phyloP scores from a whole-genome alignment of 306 rosid genomes.

The Malus orientalis region DNA sequence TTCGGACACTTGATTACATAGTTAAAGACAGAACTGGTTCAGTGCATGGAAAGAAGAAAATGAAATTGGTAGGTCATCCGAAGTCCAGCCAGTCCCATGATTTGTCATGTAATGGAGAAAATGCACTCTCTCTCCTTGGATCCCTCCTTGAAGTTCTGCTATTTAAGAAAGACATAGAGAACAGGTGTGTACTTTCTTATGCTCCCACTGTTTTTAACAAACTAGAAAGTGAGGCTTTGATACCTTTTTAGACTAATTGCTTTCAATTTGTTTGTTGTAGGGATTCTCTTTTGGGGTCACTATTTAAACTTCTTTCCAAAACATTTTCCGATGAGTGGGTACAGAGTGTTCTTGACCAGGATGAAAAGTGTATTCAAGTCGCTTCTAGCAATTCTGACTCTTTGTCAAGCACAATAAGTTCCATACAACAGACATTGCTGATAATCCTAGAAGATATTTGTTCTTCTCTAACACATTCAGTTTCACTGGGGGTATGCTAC shows the following conservation, averaged over 20 bases:
- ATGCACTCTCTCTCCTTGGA: constrained; percentile 41
- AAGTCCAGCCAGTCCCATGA: constrained; percentile 24
- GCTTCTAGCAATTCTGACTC: constrained; percentile 28
- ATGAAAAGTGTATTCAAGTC: constrained; percentile 21
- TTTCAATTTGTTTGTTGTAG: constrained; percentile 36
- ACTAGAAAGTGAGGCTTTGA: neutral
- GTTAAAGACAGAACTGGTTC: constrained; percentile 27
- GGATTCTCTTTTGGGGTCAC: constrained; percentile 56
- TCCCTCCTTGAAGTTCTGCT: constrained; percentile 79
- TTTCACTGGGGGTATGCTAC: constrained; percentile 30
- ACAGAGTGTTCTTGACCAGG: constrained; percentile 20
- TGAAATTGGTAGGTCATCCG: constrained; percentile 32
- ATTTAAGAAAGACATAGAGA: constrained; percentile 57
- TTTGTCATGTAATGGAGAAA: constrained; percentile 34
- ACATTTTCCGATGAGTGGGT: constrained; percentile 51
- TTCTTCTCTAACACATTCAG: constrained; percentile 33
- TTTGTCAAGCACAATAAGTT: constrained; percentile 20
- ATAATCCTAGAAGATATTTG: constrained; percentile 69
- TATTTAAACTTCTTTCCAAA: constrained; percentile 55
- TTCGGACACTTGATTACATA: constrained; percentile 45
- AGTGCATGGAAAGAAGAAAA: constrained; percentile 39
- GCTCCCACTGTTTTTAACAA: neutral
- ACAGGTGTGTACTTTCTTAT: constrained; percentile 42
- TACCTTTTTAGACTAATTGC: constrained; percentile 5
- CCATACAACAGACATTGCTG: constrained; percentile 70